phyloP scores from a whole-genome alignment of 306 rosid genomes.

The Nissolia schottii region DNA sequence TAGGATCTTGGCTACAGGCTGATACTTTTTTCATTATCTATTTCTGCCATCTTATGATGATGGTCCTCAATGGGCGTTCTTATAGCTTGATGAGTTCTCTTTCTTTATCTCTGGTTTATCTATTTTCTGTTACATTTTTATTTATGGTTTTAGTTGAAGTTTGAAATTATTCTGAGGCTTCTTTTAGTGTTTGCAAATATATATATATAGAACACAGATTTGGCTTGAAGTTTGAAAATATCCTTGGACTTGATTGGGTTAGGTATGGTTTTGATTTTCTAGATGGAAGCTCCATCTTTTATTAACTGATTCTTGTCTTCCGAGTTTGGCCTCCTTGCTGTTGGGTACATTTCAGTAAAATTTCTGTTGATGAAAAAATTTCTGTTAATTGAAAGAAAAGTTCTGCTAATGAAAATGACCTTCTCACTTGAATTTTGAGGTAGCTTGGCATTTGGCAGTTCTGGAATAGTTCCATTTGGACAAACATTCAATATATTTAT shows the following conservation, averaged over 20 bases:
- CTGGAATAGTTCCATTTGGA: neutral
- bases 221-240: neutral
- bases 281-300: neutral
- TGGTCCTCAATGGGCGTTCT: neutral
- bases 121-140: neutral
- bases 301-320: neutral
- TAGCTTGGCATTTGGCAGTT: neutral
- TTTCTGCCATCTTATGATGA: constrained; percentile 10
- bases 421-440: neutral
- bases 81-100: neutral
- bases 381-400: no score
- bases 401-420: neutral
- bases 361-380: neutral
- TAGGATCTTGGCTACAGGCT: constrained; percentile 29
- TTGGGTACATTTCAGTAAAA: neutral
- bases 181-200: no score
- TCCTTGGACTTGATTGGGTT: neutral
- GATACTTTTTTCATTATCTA: constrained; percentile 8
- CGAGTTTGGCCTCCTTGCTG: neutral
- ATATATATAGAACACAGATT: neutral
- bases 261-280: neutral
- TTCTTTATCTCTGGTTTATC: constrained; percentile 1
- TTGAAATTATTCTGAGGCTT: neutral
- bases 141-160: constrained; percentile 3
- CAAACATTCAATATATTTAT: no score